Base-by-base conservation (phyloP, 2,329 filamentous ascomycete genomes). In the Penicillium sp. region DNA sequence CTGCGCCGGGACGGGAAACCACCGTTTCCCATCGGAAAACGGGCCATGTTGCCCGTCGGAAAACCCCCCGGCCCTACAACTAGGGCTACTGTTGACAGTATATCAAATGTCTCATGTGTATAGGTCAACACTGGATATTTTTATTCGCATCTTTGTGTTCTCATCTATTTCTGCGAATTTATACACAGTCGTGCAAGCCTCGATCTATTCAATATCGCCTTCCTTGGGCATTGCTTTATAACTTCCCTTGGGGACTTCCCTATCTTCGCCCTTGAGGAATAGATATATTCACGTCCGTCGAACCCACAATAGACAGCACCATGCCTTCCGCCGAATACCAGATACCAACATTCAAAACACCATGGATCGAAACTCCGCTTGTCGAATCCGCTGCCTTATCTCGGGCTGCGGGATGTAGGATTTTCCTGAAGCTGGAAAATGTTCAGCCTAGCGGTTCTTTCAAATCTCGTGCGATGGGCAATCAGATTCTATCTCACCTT, bases 361-460 rank as follows among this genome's bases (percentile, higher is more conserved):
- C 89, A 55, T 92, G 88, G 88, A 83, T 86, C 58, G 79, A 87
- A 70, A 93, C 90, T 19, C 90, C 90, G 26, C 81, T 90, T 59
- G 81, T 90, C 57, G 83, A 86, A 67, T 91, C 87, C 3, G 79
- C 82, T 50, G 78, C 84, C 14, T 81, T 93, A 37, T 91, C 89
- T 44, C 82, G 85, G 61, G 81, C 82, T 61, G 88, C 88, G 63
- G 90, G 89, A 74, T 93, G 89, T 79, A 87, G 89, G 77, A 85
- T 96, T 73, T 90, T 90, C 74, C 86, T 96, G 68, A 96, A 96
- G 74, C 84, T 95, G 60, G 91, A 96, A 67, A 90, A 90, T 71
- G 84, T 92, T 54, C 91, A 96, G 70, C 91, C 91, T 4, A 89
- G 88, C 22, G 90, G 90, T 61, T 93, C 90, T 39, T 96, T 96